A percentile compares a stretch with the other conserved stretches of the same genome.
Conservation (phyloP, 2,329 filamentous ascomycete genomes). For the Diplodia scrobiculata region DNA sequence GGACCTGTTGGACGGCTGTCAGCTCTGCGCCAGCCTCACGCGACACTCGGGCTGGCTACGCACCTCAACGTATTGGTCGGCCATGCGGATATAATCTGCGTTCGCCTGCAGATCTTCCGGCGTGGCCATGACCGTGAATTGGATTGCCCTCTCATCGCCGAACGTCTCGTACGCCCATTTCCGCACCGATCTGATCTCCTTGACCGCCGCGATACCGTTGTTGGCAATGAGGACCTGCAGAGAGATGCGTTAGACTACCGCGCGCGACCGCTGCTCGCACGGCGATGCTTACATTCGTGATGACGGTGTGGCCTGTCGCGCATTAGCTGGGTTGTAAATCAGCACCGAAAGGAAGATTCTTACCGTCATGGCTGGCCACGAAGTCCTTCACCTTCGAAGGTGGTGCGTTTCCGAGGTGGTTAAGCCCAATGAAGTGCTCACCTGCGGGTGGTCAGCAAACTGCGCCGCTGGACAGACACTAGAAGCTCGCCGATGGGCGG, state of each 20-base stretch:
- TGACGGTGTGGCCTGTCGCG: constrained; percentile 77
- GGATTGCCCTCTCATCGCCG: constrained; percentile 95
- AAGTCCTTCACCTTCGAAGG: constrained; percentile 94
- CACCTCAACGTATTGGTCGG: constrained; percentile 95
- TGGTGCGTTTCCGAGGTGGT: constrained; percentile 77
- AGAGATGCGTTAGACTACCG: neutral
- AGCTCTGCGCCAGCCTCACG: constrained; percentile 28
- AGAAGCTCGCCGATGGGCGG: neutral
- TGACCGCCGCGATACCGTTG: constrained; percentile 99
- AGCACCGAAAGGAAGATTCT: neutral
- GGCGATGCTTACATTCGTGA: constrained; percentile 77
- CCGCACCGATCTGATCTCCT: constrained; percentile 97
- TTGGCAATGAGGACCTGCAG: constrained; percentile 92
- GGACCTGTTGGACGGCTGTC: constrained; percentile 61
- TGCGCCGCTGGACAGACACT: neutral
- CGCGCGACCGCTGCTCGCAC: neutral
- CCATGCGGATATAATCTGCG: constrained; percentile 99
- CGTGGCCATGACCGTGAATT: constrained; percentile 99
- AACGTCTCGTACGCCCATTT: constrained; percentile 99
- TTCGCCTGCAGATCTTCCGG: constrained; percentile 97
- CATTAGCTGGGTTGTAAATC: neutral
- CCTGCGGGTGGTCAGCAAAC: neutral
- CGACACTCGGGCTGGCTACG: constrained; percentile 32
- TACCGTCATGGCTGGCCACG: constrained; percentile 74
- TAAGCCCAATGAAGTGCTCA: constrained; percentile 95